A percentile compares a stretch with the other conserved stretches of the same genome.
Conservation (phyloP, 805 yeast genomes). For the Metschnikowia bowlesiae region DNA sequence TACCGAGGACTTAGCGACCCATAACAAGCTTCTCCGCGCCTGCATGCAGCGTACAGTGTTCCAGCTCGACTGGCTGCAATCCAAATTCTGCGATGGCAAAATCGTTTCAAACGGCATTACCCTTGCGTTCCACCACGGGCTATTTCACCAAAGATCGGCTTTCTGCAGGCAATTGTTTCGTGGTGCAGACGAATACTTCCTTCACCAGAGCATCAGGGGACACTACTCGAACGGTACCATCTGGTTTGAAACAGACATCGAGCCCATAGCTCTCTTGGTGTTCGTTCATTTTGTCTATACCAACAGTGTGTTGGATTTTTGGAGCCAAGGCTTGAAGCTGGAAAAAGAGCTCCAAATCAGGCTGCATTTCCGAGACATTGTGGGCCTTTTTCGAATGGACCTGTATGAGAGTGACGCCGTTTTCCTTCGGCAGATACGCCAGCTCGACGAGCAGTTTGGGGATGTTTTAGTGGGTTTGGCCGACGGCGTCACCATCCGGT, state of each 20-base stretch:
- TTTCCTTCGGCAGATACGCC: slow-evolving; percentile 7
- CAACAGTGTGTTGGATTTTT: slow-evolving; percentile 39
- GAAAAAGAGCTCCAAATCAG: slow-evolving; percentile 25
- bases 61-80: slow-evolving; percentile 8
- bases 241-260: slow-evolving; percentile 19
- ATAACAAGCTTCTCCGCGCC: background rate
- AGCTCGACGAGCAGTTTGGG: slow-evolving; percentile 15
- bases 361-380: slow-evolving; percentile 24
- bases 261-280: slow-evolving; percentile 37
- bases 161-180: slow-evolving; percentile 22
- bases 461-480: slow-evolving; percentile 46
- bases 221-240: slow-evolving; percentile 17
- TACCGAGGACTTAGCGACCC: background rate
- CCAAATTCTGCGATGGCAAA: slow-evolving; percentile 34
- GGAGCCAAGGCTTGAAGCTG: slow-evolving; percentile 36
- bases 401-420: slow-evolving; percentile 9
- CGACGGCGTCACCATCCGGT: slow-evolving; percentile 45
- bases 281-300: slow-evolving; percentile 48
- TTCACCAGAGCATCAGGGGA: slow-evolving; percentile 24
- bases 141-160: slow-evolving; percentile 30
- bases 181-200: slow-evolving; percentile 20
- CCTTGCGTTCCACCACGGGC: slow-evolving; percentile 34
- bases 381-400: slow-evolving; percentile 16
- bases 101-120: slow-evolving; percentile 23
- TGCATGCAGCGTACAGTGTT: background rate